Conservation (phyloP, 163 green algal genomes). For the Coccomyxa subellipsoidea region DNA sequence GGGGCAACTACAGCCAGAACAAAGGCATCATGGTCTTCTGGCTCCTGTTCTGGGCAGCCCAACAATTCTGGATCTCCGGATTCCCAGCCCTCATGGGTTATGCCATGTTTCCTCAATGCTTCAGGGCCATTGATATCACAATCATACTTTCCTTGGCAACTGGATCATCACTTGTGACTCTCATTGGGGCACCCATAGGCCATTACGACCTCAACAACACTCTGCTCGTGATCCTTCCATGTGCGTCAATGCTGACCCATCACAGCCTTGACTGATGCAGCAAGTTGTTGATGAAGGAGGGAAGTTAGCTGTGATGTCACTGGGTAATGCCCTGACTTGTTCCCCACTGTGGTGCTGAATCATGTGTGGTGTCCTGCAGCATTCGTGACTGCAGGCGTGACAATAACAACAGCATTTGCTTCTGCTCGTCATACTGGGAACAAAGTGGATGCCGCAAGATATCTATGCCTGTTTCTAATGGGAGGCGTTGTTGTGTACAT, state of each 20-base stretch:
- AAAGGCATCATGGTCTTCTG: slow-evolving; percentile 24
- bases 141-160: slow-evolving; percentile 5
- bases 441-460: slow-evolving; percentile 8
- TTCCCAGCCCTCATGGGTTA: slow-evolving; percentile 24
- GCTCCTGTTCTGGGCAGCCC: slow-evolving; percentile 34
- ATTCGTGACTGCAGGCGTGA: background rate
- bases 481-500: slow-evolving; percentile 3
- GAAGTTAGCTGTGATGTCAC: background rate
- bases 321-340: too few species aligned
- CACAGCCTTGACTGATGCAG: background rate
- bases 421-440: background rate
- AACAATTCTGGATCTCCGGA: slow-evolving; percentile 27
- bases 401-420: slow-evolving; percentile 1
- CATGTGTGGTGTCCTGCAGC: background rate
- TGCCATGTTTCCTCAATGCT: slow-evolving; percentile 23
- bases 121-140: background rate
- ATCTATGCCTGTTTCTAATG: background rate
- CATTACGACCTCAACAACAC: slow-evolving; percentile 7
- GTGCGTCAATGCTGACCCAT: too few species aligned
- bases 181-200: background rate
- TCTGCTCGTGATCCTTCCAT: background rate
- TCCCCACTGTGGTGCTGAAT: too few species aligned
- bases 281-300: background rate
- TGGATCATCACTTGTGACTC: background rate
- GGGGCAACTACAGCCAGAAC: background rate